These are phyloP conservation scores for Teratosphaeria viscida DNA, from an alignment of 2,329 filamentous ascomycete species.

Conservation along the genomic window DNA sequence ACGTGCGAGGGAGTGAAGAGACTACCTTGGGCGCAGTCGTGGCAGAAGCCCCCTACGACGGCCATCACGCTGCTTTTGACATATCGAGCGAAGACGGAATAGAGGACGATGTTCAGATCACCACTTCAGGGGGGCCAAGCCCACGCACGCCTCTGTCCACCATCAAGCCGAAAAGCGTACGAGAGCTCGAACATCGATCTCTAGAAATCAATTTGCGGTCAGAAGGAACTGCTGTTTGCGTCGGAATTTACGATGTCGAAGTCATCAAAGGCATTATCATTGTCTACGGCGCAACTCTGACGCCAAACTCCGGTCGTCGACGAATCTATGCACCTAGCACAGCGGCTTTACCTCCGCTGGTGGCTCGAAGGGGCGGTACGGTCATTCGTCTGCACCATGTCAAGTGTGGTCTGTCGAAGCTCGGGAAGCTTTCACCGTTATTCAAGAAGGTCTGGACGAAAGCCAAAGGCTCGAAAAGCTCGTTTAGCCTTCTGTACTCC, in stretches of 20 bases:
- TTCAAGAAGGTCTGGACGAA: slow-evolving; percentile 59
- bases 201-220: slow-evolving; percentile 14
- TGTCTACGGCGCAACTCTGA: slow-evolving; percentile 54
- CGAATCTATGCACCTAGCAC: slow-evolving; percentile 59
- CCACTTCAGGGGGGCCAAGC: not conserved
- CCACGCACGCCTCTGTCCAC: slow-evolving; percentile 7
- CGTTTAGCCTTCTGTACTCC: slow-evolving; percentile 25
- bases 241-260: slow-evolving; percentile 59
- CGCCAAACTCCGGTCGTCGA: slow-evolving; percentile 21
- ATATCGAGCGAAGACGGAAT: not conserved
- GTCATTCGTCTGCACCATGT: slow-evolving; percentile 48
- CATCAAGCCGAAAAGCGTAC: slow-evolving; percentile 4
- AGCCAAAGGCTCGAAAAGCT: slow-evolving; percentile 13
- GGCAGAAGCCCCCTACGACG: slow-evolving; percentile 13
- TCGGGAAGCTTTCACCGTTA: slow-evolving; percentile 54
- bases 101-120: not conserved
- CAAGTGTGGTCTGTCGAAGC: slow-evolving; percentile 38
- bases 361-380: slow-evolving; percentile 35
- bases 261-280: slow-evolving; percentile 53
- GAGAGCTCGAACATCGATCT: slow-evolving; percentile 9
- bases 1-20: not conserved
- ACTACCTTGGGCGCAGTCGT: slow-evolving; percentile 7
- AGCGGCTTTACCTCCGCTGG: slow-evolving; percentile 58
- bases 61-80: slow-evolving; percentile 3
- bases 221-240: slow-evolving; percentile 27